These are phyloP conservation scores for Colletotrichum sidae DNA, from an alignment of 2,329 filamentous ascomycete genomes.

Conservation along the genomic window DNA sequence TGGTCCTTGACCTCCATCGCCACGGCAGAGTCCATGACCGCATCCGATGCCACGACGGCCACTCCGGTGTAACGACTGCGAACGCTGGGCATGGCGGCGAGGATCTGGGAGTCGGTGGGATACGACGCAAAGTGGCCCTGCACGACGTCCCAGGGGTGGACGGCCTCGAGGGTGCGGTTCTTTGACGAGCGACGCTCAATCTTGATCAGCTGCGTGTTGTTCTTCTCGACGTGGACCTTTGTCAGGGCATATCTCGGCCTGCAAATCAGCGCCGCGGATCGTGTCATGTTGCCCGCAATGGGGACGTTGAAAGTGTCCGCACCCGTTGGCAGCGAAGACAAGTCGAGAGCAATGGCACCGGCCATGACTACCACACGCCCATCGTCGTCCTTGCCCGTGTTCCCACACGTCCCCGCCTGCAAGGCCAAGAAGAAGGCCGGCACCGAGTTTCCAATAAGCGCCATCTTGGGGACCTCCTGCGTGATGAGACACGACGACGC, in stretches of 20 bases:
- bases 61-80: constrained; percentile 40
- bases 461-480: constrained; percentile 39
- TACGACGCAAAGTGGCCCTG: constrained; percentile 42
- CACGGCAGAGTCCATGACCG: constrained; percentile 48
- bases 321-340: constrained; percentile 15
- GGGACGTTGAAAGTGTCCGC: constrained; percentile 25
- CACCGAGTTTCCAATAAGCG: constrained; percentile 26
- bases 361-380: constrained; percentile 43
- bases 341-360: constrained; percentile 39
- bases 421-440: constrained; percentile 41
- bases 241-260: constrained; percentile 42
- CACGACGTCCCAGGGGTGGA: constrained; percentile 43
- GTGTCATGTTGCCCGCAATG: constrained; percentile 38
- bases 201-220: constrained; percentile 38
- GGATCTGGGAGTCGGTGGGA: constrained; percentile 26
- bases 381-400: constrained; percentile 35
- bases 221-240: constrained; percentile 41
- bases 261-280: constrained; percentile 45
- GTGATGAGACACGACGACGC: constrained; percentile 36
- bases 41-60: constrained; percentile 45
- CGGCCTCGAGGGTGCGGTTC: constrained; percentile 36
- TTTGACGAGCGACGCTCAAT: constrained; percentile 26
- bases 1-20: constrained; percentile 42
- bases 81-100: constrained; percentile 23
- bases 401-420: constrained; percentile 39